Base-by-base conservation (phyloP, 257 asterid genomes). In the Capsicum chinense region DNA sequence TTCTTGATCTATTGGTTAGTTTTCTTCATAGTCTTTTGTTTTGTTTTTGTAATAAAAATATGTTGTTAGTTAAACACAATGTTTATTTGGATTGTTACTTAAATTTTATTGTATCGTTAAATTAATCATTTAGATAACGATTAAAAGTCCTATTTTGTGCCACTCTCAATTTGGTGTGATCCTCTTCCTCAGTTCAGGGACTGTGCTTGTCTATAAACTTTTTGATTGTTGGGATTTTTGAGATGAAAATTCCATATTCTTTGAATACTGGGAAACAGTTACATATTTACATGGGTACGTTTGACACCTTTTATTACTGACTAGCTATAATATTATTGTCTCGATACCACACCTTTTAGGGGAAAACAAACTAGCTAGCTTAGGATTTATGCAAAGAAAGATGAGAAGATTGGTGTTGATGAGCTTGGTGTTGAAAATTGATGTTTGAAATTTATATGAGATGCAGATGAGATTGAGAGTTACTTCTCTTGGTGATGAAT, bases 201-300 rank as follows among this genome's bases (percentile, higher is more conserved):
- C 90, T 92, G 10, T 86, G 92, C 83, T 5, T 92, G 35, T 52
- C 99, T 9, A 33, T 94, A 5, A 93, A 89, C 85, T 88, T 97
- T 7, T 85, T 94, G 88, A 83, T 95, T 42, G 89, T 94, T 56
- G 98, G 89, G 59, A 94, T 94, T 10, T 94, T 95, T 80, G 99
- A 98, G 15, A 89, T 94, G 99, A 95, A 94, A 92, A 92, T 95
- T 80, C 97, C 97, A 16, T 93, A 92, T 68, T 89, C 94, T 54
- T 95, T 98, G 98, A 95, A 89, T 56, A 83, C 82, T 0, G 4
- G 60, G 52, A 21, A 90, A 94, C 37, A 92, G 92, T 3, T 94
- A 87, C 90, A 84, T 91, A 93, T 95, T 95, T 80, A 95, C 93
- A 93, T 95, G 99, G 99, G 99, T 95, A 54, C 81, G 90, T 7